A percentile compares a stretch with the other conserved stretches of the same genome.
phyloP scores from a whole-genome alignment of 306 rosid species.

The Nissolia schottii region DNA sequence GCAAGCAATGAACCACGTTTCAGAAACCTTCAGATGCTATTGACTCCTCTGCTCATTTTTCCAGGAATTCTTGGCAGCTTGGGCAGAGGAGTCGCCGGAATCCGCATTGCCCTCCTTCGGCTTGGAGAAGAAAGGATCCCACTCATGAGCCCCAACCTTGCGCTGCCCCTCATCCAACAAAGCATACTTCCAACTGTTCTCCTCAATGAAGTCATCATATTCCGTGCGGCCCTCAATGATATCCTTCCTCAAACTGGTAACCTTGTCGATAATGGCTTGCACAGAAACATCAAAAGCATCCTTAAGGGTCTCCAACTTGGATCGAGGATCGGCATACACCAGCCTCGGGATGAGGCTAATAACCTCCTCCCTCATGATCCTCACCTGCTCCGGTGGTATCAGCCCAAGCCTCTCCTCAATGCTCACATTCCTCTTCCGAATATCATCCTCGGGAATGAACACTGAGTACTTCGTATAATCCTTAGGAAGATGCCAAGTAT shows the following conservation, averaged over 20 bases:
- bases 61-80: slow-evolving; percentile 93
- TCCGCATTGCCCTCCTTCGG: slow-evolving; percentile 80
- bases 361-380: slow-evolving; percentile 89
- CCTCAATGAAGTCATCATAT: slow-evolving; percentile 83
- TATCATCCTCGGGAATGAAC: slow-evolving; percentile 85
- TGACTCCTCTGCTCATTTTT: slow-evolving; percentile 71
- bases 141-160: slow-evolving; percentile 88
- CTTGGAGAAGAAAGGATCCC: slow-evolving; percentile 99
- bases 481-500: slow-evolving; percentile 98
- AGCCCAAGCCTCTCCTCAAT: slow-evolving; percentile 77
- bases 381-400: slow-evolving; percentile 69
- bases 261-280: slow-evolving; percentile 75
- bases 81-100: slow-evolving; percentile 55
- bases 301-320: slow-evolving; percentile 66
- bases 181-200: slow-evolving; percentile 94
- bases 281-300: slow-evolving; percentile 97
- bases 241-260: slow-evolving; percentile 80
- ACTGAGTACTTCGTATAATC: slow-evolving; percentile 71
- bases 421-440: slow-evolving; percentile 66
- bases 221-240: slow-evolving; percentile 58
- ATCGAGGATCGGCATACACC: slow-evolving; percentile 92
- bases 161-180: slow-evolving; percentile 88
- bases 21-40: slow-evolving; percentile 22
- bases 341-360: slow-evolving; percentile 78
- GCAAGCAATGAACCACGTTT: neutral